Conservation (phyloP, 768 basidiomycete genomes). For the Sporobolomyces phaffii region DNA sequence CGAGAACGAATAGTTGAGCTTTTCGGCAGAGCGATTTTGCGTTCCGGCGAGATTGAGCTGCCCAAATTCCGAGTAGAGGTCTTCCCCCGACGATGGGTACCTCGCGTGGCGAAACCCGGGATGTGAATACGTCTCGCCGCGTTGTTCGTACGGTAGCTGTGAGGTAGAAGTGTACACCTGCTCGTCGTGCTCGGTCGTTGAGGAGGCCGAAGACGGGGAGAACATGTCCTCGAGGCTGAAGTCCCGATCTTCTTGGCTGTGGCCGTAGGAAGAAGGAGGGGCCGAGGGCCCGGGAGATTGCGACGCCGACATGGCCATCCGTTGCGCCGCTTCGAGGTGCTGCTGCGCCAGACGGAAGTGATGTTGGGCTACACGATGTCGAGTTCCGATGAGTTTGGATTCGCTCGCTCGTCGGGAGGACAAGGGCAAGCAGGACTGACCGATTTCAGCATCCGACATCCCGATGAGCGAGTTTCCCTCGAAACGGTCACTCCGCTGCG, state of each 20-base stretch:
- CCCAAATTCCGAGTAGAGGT: conserved; percentile 3
- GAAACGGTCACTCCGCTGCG: neutral
- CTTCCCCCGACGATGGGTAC: neutral
- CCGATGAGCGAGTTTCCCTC: neutral
- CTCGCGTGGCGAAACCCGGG: neutral
- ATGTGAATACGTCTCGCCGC: neutral
- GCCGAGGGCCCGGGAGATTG: neutral
- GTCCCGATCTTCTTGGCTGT: neutral
- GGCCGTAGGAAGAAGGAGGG: neutral
- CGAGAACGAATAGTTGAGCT: neutral
- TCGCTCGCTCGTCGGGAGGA: neutral
- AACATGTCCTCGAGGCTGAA: neutral
- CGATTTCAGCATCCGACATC: conserved; percentile 29
- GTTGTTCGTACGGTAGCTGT: no score
- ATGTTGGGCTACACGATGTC: conserved; percentile 13
- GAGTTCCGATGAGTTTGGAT: neutral
- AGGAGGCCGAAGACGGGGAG: neutral
- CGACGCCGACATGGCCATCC: conserved; percentile 4
- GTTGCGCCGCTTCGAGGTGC: conserved; percentile 32
- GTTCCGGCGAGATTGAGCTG: neutral
- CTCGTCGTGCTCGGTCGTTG: neutral
- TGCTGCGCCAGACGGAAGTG: conserved; percentile 29
- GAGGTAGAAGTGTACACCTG: no score
- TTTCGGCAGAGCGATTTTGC: neutral
- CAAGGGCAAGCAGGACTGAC: neutral